Evolutionary conservation across 148 eudicot genomes (phyloP), one percentile per base, ranked within the genome.

Genomic region (Nyssa sinensis): DNA sequence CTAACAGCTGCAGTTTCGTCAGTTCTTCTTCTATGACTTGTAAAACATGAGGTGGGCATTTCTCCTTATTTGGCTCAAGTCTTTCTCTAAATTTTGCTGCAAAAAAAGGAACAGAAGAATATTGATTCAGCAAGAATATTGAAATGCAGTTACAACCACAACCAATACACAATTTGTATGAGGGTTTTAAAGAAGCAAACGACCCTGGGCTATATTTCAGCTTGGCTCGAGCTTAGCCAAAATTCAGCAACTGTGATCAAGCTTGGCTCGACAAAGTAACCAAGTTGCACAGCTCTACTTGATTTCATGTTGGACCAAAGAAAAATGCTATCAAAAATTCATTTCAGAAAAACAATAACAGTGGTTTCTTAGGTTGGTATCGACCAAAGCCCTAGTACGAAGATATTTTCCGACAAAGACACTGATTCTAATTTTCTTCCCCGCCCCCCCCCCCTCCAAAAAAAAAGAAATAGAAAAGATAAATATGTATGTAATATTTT

Each of bases 21-120:
- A 95, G 88, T 81, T 95, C 99, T 81, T 95, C 99, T 85, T 95
- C 94, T 74, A 95, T 95, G 62, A 95, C 99, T 89, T 92, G 99
- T 79, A 92, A 75, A 63, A 95, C 99, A 85, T 95, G 96, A 80
- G 94, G 83, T 33, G 99, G 99, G 69, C 86, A 84, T 81, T 88
- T 95, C 37, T 95, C 97, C 80, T 88, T 95, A 72, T 82, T 89
- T 74, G 91, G 91, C 73, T 92, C 94, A 70, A 95, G 85, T 80
- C 99, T 87, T 85, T 95, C 99, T 85, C 88, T 88, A 67, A 95
- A 95, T 81, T 95, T 95, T 24, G 83, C 99, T 95, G 94, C 71
- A 84, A 62, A 14, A n/a, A 80, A 68, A 77, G 34, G n/a, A 69
- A 75, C 58, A 64, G 28, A 67, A 7, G 29, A 49, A 19, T 12